These are phyloP conservation scores for Suillus tomentosus DNA, from an alignment of 768 basidiomycete genomes.

Conservation along the genomic window DNA sequence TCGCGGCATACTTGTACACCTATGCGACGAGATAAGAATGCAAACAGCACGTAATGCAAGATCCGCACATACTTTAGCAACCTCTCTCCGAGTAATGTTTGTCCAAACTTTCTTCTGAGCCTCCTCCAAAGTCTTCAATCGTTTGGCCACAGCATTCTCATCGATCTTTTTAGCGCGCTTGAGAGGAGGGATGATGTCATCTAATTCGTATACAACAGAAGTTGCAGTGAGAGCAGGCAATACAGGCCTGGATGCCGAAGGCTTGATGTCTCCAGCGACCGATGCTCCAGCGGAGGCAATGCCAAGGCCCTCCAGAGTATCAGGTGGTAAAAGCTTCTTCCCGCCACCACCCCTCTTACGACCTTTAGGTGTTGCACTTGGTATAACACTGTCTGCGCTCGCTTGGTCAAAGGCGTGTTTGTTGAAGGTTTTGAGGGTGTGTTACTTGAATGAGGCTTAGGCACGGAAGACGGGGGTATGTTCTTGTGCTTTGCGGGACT, in stretches of 20 bases:
- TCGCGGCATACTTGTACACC: constrained; percentile 80
- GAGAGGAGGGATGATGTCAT: constrained; percentile 68
- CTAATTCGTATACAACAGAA: constrained; percentile 70
- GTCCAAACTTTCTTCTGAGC: constrained; percentile 89
- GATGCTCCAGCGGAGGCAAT: constrained; percentile 50
- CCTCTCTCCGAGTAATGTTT: constrained; percentile 81
- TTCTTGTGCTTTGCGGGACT: constrained; percentile 36
- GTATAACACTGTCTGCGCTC: too few relatives aligned
- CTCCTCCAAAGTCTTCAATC: constrained; percentile 78
- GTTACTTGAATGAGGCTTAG: constrained; percentile 41
- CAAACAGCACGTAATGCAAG: constrained; percentile 1
- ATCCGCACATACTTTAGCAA: constrained; percentile 64
- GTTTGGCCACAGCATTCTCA: constrained; percentile 68
- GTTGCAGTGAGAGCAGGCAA: constrained; percentile 60
- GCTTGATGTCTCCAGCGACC: constrained; percentile 69
- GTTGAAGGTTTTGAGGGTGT: constrained; percentile 27
- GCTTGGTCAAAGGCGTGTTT: constrained; percentile 19
- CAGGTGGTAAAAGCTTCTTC: constrained; percentile 57
- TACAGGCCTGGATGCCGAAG: constrained; percentile 65
- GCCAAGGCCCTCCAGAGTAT: constrained; percentile 51
- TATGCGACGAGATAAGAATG: constrained; percentile 30
- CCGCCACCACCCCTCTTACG: constrained; percentile 52
- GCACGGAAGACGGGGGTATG: constrained; percentile 30
- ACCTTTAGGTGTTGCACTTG: too few relatives aligned
- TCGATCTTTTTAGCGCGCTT: constrained; percentile 80